A percentile compares a stretch with the other conserved stretches of the same genome.
These are phyloP conservation scores for Rhodotorula diobovata DNA, from an alignment of 768 basidiomycete species.

Conservation along the genomic window DNA sequence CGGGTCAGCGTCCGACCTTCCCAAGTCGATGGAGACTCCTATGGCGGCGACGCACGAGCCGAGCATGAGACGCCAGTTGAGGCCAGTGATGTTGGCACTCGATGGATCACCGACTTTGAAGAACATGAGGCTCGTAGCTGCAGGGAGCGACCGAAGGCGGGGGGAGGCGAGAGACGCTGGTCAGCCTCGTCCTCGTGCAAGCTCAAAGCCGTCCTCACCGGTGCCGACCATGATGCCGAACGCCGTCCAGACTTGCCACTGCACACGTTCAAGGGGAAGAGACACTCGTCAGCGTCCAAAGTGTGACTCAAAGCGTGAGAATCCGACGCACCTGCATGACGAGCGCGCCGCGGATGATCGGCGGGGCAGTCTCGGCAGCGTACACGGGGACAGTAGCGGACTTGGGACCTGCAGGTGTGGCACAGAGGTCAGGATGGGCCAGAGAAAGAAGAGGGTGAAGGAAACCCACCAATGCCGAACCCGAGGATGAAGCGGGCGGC, in stretches of 20 bases:
- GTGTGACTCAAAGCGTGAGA: too few relatives aligned
- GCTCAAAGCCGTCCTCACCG: constrained; percentile 55
- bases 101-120: constrained; percentile 13
- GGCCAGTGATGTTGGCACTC: constrained; percentile 45
- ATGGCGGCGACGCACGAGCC: constrained; percentile 11
- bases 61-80: constrained; percentile 36
- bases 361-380: constrained; percentile 57
- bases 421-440: too few relatives aligned
- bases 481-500: constrained; percentile 26
- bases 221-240: constrained; percentile 1
- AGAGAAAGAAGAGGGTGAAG: too few relatives aligned
- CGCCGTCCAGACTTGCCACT: constrained; percentile 54
- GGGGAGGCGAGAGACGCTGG: constrained; percentile 46
- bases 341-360: constrained; percentile 58
- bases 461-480: constrained; percentile 6
- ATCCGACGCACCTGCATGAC: constrained; percentile 62
- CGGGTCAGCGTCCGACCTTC: background rate
- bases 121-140: constrained; percentile 4
- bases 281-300: too few relatives aligned
- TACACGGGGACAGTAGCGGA: background rate
- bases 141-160: background rate
- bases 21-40: background rate
- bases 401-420: background rate
- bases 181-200: constrained; percentile 61
- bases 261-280: too few relatives aligned